phyloP scores from a whole-genome alignment of 805 yeast genomes.

The Kodamaea jinghongensis region DNA sequence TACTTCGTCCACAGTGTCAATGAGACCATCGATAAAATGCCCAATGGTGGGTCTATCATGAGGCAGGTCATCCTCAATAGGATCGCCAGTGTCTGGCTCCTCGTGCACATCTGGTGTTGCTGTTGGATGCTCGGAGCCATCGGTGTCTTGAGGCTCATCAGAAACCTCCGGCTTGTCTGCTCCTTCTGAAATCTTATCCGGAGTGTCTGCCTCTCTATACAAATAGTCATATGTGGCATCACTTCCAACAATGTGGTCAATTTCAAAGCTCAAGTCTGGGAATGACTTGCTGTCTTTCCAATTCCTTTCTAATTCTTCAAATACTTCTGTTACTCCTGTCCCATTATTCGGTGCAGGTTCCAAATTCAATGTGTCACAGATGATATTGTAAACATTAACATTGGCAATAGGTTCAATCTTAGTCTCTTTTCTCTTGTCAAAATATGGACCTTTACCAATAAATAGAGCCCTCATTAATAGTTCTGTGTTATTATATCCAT shows the following conservation, averaged over 20 bases:
- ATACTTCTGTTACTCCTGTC: constrained; percentile 14
- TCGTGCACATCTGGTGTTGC: too few relatives aligned
- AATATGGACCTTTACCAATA: constrained; percentile 78
- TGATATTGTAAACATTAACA: constrained; percentile 66
- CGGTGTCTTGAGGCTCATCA: too few relatives aligned
- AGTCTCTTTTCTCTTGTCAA: constrained; percentile 33
- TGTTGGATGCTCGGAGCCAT: too few relatives aligned
- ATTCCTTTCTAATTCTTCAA: constrained; percentile 18
- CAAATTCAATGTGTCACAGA: constrained; percentile 61
- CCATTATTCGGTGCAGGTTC: constrained; percentile 63
- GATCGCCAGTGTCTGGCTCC: too few relatives aligned
- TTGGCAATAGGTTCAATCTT: constrained; percentile 66
- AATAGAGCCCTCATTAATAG: constrained; percentile 82
- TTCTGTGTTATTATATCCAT: constrained; percentile 79
- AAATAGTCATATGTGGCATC: constrained; percentile 53
- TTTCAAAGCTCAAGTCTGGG: constrained; percentile 49
- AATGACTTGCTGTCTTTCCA: constrained; percentile 50
- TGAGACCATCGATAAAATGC: background rate
- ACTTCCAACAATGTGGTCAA: constrained; percentile 39
- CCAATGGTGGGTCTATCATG: background rate
- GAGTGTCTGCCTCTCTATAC: constrained; percentile 21
- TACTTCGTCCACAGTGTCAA: background rate
- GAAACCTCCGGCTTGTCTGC: too few relatives aligned
- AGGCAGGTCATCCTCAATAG: too few relatives aligned
- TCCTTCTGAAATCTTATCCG: too few relatives aligned